Conservation (phyloP, 1,139 yeast species). For the Candida tropicalis region DNA sequence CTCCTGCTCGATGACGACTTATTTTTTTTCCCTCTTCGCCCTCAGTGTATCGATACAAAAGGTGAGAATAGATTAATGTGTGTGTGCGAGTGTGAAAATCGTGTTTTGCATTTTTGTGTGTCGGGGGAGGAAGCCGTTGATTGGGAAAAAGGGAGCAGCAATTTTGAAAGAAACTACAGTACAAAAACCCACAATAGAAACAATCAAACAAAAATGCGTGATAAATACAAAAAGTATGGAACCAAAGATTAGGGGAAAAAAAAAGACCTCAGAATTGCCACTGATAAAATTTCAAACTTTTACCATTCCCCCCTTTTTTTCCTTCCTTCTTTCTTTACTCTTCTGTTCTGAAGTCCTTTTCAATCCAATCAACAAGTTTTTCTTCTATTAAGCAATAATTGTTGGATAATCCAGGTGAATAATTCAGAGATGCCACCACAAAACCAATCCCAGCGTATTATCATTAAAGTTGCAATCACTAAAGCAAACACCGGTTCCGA, state of each 20-base stretch:
- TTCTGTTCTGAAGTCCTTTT: background rate
- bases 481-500: slow-evolving; percentile 7
- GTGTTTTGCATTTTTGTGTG: no score
- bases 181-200: background rate
- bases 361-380: background rate
- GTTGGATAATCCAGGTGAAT: background rate
- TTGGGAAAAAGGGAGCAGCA: background rate
- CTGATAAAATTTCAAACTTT: slow-evolving; percentile 3
- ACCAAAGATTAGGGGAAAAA: slow-evolving; percentile 2
- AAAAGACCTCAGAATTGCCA: background rate
- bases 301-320: background rate
- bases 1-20: no score
- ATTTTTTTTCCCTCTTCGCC: no score
- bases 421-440: slow-evolving; percentile 5
- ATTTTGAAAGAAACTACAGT: no score
- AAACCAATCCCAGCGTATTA: slow-evolving; percentile 12
- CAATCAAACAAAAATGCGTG: slow-evolving; percentile 1
- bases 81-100: no score
- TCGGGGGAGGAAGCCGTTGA: background rate
- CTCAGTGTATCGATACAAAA: no score
- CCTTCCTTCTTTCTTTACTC: background rate
- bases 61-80: no score
- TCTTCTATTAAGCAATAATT: background rate
- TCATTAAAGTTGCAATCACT: slow-evolving; percentile 17
- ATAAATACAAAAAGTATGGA: background rate